These are phyloP conservation scores for Cyclotella sp. DNA, from an alignment of 108 stramenopile species.

Conservation along the genomic window DNA sequence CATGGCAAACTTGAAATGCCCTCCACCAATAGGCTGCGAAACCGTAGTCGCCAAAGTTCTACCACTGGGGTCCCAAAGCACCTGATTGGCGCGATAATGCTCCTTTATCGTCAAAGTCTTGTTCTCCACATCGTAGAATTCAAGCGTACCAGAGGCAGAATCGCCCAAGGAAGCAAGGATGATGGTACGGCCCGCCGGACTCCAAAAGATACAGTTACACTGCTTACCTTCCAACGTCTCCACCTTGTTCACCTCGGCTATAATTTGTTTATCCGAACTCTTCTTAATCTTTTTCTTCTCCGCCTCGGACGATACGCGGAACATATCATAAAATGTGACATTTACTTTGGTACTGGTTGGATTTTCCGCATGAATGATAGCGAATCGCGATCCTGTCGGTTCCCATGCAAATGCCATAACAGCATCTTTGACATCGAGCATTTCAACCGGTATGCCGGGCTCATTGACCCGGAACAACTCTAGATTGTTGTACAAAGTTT, in stretches of 20 bases:
- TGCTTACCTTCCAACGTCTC: conserved; percentile 86
- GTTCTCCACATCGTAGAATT: conserved; percentile 95
- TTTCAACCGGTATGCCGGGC: conserved; percentile 92
- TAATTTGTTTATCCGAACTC: conserved; percentile 45
- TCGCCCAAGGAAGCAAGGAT: conserved; percentile 93
- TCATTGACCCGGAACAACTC: conserved; percentile 93
- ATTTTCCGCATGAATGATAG: conserved; percentile 92
- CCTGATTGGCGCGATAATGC: conserved; percentile 94
- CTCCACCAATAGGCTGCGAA: conserved; percentile 91
- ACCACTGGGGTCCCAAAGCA: conserved; percentile 96
- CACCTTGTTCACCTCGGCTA: conserved; percentile 80
- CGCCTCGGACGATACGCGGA: conserved; percentile 35
- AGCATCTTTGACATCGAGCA: conserved; percentile 93
- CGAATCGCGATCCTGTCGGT: conserved; percentile 92
- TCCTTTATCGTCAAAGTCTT: conserved; percentile 85
- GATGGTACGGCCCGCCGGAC: conserved; percentile 90
- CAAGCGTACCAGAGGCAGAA: conserved; percentile 84
- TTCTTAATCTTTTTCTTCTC: conserved; percentile 72
- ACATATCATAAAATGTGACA: conserved; percentile 96
- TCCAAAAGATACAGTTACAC: conserved; percentile 95
- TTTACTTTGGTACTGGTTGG: conserved; percentile 85
- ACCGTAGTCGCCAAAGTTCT: conserved; percentile 91
- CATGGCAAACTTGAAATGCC: conserved; percentile 96
- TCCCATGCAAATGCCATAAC: conserved; percentile 96
- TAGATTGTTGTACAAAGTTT: conserved; percentile 95